A percentile compares a stretch with the other conserved stretches of the same genome.
These are phyloP conservation scores for Cladosporium sphaerospermum DNA, from an alignment of 2,329 filamentous ascomycete species.

Conservation along the genomic window DNA sequence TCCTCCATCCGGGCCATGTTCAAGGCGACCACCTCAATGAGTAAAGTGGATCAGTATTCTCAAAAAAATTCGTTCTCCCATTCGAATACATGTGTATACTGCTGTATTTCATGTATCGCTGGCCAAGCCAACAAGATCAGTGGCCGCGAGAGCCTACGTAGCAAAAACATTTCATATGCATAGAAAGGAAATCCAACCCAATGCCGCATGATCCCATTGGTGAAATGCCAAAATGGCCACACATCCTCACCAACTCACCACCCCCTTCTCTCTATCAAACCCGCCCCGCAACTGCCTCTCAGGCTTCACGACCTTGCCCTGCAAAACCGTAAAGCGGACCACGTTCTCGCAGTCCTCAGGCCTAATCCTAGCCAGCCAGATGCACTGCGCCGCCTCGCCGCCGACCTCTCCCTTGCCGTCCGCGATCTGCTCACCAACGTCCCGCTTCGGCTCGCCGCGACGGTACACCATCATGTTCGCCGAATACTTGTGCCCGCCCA, in stretches of 20 bases:
- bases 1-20: no score
- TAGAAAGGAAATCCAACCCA: not conserved
- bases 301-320: slow-evolving; percentile 92
- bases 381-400: slow-evolving; percentile 68
- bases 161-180: not conserved
- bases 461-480: slow-evolving; percentile 94
- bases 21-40: no score
- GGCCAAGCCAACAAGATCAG: no score
- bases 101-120: no score
- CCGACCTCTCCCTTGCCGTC: slow-evolving; percentile 34
- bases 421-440: slow-evolving; percentile 22
- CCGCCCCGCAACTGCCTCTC: slow-evolving; percentile 78
- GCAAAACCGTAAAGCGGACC: slow-evolving; percentile 77
- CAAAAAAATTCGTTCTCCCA: no score
- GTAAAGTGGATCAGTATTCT: no score
- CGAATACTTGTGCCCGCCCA: slow-evolving; percentile 92
- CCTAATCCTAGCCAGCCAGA: slow-evolving; percentile 79
- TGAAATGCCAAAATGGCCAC: not conserved
- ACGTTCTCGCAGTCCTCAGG: slow-evolving; percentile 93
- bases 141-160: no score
- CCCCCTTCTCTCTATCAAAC: slow-evolving; percentile 73
- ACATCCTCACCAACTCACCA: slow-evolving; percentile 72
- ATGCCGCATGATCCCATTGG: not conserved
- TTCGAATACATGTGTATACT: no score
- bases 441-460: slow-evolving; percentile 35